A percentile compares a stretch with the other conserved stretches of the same genome.
Conservation (phyloP, 2,329 filamentous ascomycete species). For the Pseudopithomyces chartarum region DNA sequence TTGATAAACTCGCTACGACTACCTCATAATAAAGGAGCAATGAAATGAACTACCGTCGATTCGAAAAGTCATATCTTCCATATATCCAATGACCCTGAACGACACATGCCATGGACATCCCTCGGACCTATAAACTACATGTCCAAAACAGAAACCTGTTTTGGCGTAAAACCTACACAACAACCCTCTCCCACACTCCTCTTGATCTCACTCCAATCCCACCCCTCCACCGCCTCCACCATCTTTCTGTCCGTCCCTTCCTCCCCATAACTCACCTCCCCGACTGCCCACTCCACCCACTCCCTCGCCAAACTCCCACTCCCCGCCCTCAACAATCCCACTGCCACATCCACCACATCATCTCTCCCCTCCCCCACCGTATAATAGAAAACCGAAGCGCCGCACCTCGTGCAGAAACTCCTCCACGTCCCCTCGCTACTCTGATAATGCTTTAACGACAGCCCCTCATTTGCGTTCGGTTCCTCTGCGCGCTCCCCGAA, state of each 20-base stretch:
- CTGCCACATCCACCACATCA: neutral
- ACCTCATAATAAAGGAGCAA: no score
- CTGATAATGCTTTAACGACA: neutral
- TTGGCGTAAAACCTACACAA: no score
- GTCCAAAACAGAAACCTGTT: no score
- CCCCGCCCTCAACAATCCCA: neutral
- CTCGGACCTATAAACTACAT: no score
- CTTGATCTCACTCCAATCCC: neutral
- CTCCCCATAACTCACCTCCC: slow-evolving; percentile 1
- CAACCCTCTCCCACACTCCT: neutral
- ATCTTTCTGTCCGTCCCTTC: neutral
- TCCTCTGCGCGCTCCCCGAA: neutral
- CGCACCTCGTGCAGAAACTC: neutral
- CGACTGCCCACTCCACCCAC: slow-evolving; percentile 1
- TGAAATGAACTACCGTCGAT: no score
- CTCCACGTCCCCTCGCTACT: slow-evolving; percentile 1
- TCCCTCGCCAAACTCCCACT: slow-evolving; percentile 6
- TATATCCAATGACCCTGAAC: no score
- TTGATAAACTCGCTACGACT: no score
- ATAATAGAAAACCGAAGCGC: slow-evolving; percentile 1
- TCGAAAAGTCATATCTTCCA: no score
- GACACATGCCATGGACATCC: no score
- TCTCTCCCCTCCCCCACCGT: neutral
- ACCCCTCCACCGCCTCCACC: neutral
- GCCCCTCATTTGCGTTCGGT: neutral